These are phyloP conservation scores for Phytophthora pluvialis DNA, from an alignment of 352 stramenopile species.

Conservation along the genomic window DNA sequence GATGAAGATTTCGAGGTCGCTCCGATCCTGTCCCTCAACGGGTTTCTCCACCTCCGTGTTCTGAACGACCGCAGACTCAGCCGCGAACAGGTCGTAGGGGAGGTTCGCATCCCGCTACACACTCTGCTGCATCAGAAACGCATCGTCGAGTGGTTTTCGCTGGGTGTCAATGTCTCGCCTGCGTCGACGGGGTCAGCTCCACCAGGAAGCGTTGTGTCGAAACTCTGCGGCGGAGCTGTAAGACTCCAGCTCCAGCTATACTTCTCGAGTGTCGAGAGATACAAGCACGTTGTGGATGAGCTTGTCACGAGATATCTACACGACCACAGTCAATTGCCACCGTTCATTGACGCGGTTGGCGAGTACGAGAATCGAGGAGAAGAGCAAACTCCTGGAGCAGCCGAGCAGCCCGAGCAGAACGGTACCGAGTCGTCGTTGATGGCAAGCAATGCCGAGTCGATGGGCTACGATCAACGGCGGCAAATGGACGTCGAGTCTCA, in stretches of 20 bases:
- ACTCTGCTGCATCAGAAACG: slow-evolving; percentile 74
- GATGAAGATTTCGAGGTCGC: slow-evolving; percentile 78
- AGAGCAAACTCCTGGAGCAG: background rate
- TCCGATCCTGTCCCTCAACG: slow-evolving; percentile 69
- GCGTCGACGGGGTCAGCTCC: slow-evolving; percentile 5
- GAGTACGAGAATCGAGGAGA: slow-evolving; percentile 19
- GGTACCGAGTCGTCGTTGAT: slow-evolving; percentile 19
- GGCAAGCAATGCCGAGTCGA: slow-evolving; percentile 12
- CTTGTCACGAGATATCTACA: slow-evolving; percentile 61
- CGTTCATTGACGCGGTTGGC: slow-evolving; percentile 57
- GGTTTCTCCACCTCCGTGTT: slow-evolving; percentile 65
- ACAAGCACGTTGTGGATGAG: slow-evolving; percentile 67
- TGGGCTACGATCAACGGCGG: slow-evolving; percentile 12
- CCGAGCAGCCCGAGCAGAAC: slow-evolving; percentile 46
- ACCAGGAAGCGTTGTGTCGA: slow-evolving; percentile 25
- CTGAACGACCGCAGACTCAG: slow-evolving; percentile 77
- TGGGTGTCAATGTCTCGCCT: slow-evolving; percentile 41
- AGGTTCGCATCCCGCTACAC: slow-evolving; percentile 66
- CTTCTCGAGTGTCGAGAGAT: slow-evolving; percentile 66
- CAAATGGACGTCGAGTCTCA: slow-evolving; percentile 25
- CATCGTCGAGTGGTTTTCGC: slow-evolving; percentile 60
- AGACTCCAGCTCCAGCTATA: slow-evolving; percentile 67
- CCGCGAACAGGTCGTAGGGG: slow-evolving; percentile 70
- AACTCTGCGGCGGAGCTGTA: slow-evolving; percentile 49
- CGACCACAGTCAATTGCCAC: slow-evolving; percentile 59